These are phyloP conservation scores for Euphorbia peplus DNA, from an alignment of 345 rosid species.

Conservation along the genomic window DNA sequence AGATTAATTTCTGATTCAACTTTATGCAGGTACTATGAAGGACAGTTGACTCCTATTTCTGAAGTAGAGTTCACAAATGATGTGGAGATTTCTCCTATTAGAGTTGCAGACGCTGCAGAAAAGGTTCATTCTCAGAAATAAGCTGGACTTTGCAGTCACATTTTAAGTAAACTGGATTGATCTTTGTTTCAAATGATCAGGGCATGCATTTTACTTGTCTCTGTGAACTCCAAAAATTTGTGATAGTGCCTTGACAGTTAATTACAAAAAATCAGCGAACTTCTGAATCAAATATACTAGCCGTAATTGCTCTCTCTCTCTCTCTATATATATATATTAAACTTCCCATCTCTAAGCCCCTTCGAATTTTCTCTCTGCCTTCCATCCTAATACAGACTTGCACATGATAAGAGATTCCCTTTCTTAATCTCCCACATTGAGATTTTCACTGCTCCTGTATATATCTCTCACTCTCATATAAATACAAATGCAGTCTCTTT, in stretches of 20 bases:
- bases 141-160: background rate
- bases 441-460: too few species aligned
- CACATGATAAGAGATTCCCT: background rate
- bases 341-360: background rate
- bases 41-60: conserved; percentile 66
- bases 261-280: background rate
- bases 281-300: background rate
- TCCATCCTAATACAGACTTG: background rate
- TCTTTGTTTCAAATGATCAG: background rate
- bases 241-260: background rate
- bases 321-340: background rate
- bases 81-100: conserved; percentile 41
- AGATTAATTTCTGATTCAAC: conserved; percentile 4
- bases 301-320: background rate
- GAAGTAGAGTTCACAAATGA: conserved; percentile 52
- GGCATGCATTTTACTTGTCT: background rate
- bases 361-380: background rate
- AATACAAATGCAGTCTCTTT: too few species aligned
- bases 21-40: conserved; percentile 77
- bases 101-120: conserved; percentile 82
- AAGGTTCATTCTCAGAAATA: conserved; percentile 49
- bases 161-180: background rate
- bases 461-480: too few species aligned
- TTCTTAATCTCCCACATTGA: background rate
- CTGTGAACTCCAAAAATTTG: background rate